A percentile compares a stretch with the other conserved stretches of the same genome.
Conservation (phyloP, 1,139 yeast genomes). For the Geotrichum carabidarum region DNA sequence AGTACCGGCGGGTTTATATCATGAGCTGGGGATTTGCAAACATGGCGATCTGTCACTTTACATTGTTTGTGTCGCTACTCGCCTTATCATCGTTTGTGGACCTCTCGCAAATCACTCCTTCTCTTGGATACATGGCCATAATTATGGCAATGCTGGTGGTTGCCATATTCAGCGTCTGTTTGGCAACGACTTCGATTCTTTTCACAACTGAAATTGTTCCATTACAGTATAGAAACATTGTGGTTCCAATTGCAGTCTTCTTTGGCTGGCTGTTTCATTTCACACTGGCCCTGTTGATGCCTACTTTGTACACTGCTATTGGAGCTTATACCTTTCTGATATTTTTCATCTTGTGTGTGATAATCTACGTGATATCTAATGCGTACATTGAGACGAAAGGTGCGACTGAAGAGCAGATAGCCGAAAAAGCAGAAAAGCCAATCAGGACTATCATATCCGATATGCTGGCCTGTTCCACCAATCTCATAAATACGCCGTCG, state of each 20-base stretch:
- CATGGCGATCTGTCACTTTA: conserved; percentile 40
- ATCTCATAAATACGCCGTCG: too few relatives aligned
- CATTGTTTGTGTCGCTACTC: conserved; percentile 33
- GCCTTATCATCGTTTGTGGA: conserved; percentile 31
- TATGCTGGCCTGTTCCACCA: too few relatives aligned
- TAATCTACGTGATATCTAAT: conserved; percentile 19
- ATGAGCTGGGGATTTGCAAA: conserved; percentile 32
- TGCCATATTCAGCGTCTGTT: conserved; percentile 47
- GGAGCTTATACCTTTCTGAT: conserved; percentile 46
- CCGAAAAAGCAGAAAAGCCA: background rate
- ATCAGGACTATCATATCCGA: background rate
- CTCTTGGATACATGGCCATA: conserved; percentile 42
- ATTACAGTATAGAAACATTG: conserved; percentile 45
- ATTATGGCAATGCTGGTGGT: conserved; percentile 48
- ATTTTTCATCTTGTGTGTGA: conserved; percentile 38
- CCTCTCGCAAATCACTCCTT: conserved; percentile 17
- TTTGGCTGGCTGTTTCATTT: conserved; percentile 51
- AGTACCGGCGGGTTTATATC: conserved; percentile 39
- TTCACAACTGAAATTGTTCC: conserved; percentile 56
- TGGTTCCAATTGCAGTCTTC: conserved; percentile 51
- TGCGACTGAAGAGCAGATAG: background rate
- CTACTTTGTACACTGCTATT: conserved; percentile 40
- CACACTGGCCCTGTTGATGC: conserved; percentile 32
- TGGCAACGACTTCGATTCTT: conserved; percentile 37
- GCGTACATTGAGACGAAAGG: background rate